Conservation (phyloP, 768 basidiomycete genomes). For the Mycena leptocephala region DNA sequence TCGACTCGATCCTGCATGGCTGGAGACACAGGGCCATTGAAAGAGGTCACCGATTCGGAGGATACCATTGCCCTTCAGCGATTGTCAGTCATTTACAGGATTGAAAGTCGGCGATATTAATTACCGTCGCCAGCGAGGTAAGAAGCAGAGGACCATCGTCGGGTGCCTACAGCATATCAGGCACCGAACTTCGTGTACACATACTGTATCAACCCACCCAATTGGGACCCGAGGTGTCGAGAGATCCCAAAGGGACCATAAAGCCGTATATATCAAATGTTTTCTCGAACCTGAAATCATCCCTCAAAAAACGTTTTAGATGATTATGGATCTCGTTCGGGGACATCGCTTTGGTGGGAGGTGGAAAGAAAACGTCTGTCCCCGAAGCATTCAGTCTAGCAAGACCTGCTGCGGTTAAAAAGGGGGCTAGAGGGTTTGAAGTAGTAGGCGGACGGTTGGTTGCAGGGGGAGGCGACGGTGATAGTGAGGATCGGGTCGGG, state of each 20-base stretch:
- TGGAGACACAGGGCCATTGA: conserved; percentile 60
- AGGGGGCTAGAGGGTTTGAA: conserved; percentile 53
- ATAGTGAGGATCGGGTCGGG: no score
- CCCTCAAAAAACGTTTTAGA: conserved; percentile 60
- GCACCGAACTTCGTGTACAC: background rate
- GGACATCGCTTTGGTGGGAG: conserved; percentile 49
- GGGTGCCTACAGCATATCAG: conserved; percentile 50
- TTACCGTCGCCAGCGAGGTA: conserved; percentile 13
- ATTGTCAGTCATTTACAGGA: conserved; percentile 1
- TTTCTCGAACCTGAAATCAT: conserved; percentile 59
- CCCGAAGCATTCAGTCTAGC: conserved; percentile 60
- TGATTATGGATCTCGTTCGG: conserved; percentile 65
- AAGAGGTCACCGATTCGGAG: conserved; percentile 67
- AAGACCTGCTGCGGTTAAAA: conserved; percentile 63
- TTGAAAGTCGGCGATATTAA: background rate
- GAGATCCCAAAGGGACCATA: conserved; percentile 53
- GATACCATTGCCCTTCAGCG: conserved; percentile 63
- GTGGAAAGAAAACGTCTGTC: conserved; percentile 61
- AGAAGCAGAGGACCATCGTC: conserved; percentile 59
- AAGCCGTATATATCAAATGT: conserved; percentile 66
- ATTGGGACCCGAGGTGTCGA: conserved; percentile 51
- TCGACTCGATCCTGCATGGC: conserved; percentile 50
- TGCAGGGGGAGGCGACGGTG: conserved; percentile 17
- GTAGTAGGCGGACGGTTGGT: conserved; percentile 23
- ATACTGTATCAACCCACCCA: conserved; percentile 61